Evolutionary conservation across 2,329 filamentous ascomycete genomes (phyloP).

Genomic region (Monilinia aucupariae): DNA sequence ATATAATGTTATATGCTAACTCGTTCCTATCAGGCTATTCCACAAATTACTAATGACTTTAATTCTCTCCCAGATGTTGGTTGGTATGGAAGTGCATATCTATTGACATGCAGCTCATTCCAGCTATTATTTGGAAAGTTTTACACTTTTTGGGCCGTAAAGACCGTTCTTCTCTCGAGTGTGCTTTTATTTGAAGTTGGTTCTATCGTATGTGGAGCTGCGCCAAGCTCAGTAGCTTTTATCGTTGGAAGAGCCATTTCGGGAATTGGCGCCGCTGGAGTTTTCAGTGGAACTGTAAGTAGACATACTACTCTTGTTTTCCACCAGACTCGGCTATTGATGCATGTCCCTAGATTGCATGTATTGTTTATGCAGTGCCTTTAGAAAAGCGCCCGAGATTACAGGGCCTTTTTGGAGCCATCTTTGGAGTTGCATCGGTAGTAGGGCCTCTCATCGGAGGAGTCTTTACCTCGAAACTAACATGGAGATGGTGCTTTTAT

Average conservation of each 20-base stretch:
- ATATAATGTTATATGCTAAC: slow-evolving; percentile 14
- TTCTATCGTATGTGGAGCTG: not conserved
- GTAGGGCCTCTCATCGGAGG: slow-evolving; percentile 20
- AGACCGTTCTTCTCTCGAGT: not conserved
- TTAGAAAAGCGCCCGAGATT: slow-evolving; percentile 1
- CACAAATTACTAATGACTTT: slow-evolving; percentile 13
- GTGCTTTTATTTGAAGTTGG: not conserved
- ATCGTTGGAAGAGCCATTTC: slow-evolving; percentile 1
- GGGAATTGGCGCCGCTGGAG: not conserved
- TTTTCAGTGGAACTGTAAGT: not conserved
- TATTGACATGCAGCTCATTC: not conserved
- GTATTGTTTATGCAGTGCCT: not conserved
- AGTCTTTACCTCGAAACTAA: slow-evolving; percentile 1
- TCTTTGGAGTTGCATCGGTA: slow-evolving; percentile 7
- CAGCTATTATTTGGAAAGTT: not conserved
- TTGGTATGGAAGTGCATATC: slow-evolving; percentile 39
- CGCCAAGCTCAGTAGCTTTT: not conserved
- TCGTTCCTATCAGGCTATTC: slow-evolving; percentile 37
- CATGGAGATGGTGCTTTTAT: slow-evolving; percentile 6
- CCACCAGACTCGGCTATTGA: not conserved
- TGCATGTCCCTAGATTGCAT: not conserved
- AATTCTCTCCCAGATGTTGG: not conserved
- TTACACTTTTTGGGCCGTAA: slow-evolving; percentile 20
- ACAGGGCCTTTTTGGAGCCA: not conserved
- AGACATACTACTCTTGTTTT: not conserved